Conservation (phyloP, 148 eudicot genomes). For the Fagopyrum tataricum region DNA sequence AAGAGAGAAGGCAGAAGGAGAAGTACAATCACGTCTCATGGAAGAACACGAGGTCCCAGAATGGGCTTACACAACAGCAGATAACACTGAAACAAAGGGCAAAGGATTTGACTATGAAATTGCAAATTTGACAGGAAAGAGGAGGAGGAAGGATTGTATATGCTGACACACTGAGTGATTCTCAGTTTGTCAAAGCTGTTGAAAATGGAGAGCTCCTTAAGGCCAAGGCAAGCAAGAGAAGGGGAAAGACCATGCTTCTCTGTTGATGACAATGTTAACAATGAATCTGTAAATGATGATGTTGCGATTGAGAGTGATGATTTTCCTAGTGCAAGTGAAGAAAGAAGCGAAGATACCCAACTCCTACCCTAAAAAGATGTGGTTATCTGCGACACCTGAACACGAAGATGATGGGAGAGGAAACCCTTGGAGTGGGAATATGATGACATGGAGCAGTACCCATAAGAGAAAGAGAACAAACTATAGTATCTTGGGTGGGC, state of each 20-base stretch:
- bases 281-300: constrained; percentile 18
- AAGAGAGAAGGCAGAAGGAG: constrained; percentile 78
- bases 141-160: constrained; percentile 84
- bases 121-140: constrained; percentile 61
- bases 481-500: not conserved
- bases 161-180: constrained; percentile 69
- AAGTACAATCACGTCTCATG: constrained; percentile 85
- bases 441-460: constrained; percentile 7
- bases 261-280: constrained; percentile 13
- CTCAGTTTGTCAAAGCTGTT: constrained; percentile 67
- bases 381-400: constrained; percentile 24
- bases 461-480: constrained; percentile 7
- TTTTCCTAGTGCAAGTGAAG: constrained; percentile 39
- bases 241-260: constrained; percentile 33
- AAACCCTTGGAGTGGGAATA: not conserved
- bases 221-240: constrained; percentile 26
- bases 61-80: constrained; percentile 75
- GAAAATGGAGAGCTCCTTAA: constrained; percentile 51
- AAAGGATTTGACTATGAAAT: constrained; percentile 61
- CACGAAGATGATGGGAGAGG: constrained; percentile 13
- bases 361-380: constrained; percentile 31
- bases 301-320: constrained; percentile 29
- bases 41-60: constrained; percentile 94
- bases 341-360: constrained; percentile 40
- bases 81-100: constrained; percentile 43